phyloP scores from a whole-genome alignment of 805 yeast genomes.

The Saturnispora dispora region DNA sequence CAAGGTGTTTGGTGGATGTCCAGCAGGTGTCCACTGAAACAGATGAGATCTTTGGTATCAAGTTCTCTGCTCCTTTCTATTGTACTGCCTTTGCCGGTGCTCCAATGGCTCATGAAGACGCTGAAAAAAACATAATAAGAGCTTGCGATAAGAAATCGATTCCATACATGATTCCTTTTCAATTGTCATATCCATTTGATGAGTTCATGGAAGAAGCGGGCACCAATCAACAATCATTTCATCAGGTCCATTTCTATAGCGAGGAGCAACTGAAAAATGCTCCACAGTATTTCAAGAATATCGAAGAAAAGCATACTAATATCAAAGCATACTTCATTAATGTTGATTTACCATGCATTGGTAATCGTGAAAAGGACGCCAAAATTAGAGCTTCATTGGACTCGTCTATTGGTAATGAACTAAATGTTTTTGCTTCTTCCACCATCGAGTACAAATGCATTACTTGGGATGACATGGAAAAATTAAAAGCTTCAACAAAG shows the following conservation, averaged over 20 bases:
- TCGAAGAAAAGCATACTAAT: conserved; percentile 37
- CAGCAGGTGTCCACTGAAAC: conserved; percentile 7
- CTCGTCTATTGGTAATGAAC: conserved; percentile 21
- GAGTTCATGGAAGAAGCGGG: conserved; percentile 61
- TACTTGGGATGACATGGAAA: conserved; percentile 53
- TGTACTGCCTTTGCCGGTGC: conserved; percentile 88
- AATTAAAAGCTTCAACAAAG: conserved; percentile 43
- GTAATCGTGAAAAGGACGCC: conserved; percentile 81
- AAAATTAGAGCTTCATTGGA: conserved; percentile 52
- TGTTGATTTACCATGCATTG: conserved; percentile 81
- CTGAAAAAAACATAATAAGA: conserved; percentile 68
- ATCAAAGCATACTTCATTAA: conserved; percentile 72
- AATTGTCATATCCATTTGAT: conserved; percentile 74
- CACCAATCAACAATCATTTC: conserved; percentile 66
- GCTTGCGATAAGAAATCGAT: conserved; percentile 61
- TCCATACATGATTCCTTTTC: conserved; percentile 81
- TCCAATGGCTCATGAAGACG: conserved; percentile 79
- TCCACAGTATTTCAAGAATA: conserved; percentile 14
- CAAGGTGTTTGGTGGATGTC: conserved; percentile 71
- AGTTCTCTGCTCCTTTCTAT: conserved; percentile 58
- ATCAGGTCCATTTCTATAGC: conserved; percentile 58
- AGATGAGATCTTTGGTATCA: conserved; percentile 14
- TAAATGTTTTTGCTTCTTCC: conserved; percentile 12
- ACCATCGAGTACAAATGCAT: conserved; percentile 19
- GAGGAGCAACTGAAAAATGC: conserved; percentile 56